Percentiles rank a stretch among this genome's conserved stretches.
Conservation (phyloP, 1,284 basidiomycete genomes). For the Baeospora myosura region DNA sequence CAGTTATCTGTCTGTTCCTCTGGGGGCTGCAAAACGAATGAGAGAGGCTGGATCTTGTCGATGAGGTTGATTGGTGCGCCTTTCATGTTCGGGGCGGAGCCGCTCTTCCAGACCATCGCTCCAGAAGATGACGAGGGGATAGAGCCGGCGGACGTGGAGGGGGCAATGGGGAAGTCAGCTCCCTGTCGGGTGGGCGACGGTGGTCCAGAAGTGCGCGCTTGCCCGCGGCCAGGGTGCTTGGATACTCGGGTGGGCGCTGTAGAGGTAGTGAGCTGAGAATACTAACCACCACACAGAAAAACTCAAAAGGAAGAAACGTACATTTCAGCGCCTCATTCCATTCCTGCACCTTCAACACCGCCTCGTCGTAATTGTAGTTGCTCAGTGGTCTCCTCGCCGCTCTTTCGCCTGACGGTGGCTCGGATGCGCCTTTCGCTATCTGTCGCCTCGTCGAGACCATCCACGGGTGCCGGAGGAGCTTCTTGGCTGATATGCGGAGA, state of each 20-base stretch:
- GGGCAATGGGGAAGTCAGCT: conserved; percentile 14
- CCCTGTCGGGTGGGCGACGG: conserved; percentile 33
- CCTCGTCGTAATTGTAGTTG: conserved; percentile 88
- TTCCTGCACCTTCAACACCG: conserved; percentile 90
- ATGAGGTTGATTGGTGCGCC: conserved; percentile 32
- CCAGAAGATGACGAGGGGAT: conserved; percentile 8
- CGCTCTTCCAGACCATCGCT: conserved; percentile 23
- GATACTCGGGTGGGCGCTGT: conserved; percentile 54
- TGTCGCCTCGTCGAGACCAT: conserved; percentile 83
- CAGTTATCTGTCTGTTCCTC: conserved; percentile 90
- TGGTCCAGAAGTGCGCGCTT: conserved; percentile 20
- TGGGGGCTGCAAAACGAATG: conserved; percentile 54
- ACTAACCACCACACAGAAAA: conserved; percentile 9
- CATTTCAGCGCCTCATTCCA: conserved; percentile 97
- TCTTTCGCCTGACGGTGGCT: conserved; percentile 24
- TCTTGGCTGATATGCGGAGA: conserved; percentile 88
- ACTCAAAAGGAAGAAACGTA: conserved; percentile 40
- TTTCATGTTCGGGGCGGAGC: conserved; percentile 25
- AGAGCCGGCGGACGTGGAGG: conserved; percentile 24
- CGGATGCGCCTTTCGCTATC: conserved; percentile 38
- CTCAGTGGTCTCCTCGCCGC: conserved; percentile 49
- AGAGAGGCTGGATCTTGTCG: conserved; percentile 53
- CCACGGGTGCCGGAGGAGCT: conserved; percentile 91
- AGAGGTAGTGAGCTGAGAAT: conserved; percentile 20
- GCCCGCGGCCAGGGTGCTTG: conserved; percentile 47